Percentiles rank a stretch among this genome's conserved stretches.
phyloP scores from a whole-genome alignment of 2,329 filamentous ascomycete genomes.

The Cercospora sesami region DNA sequence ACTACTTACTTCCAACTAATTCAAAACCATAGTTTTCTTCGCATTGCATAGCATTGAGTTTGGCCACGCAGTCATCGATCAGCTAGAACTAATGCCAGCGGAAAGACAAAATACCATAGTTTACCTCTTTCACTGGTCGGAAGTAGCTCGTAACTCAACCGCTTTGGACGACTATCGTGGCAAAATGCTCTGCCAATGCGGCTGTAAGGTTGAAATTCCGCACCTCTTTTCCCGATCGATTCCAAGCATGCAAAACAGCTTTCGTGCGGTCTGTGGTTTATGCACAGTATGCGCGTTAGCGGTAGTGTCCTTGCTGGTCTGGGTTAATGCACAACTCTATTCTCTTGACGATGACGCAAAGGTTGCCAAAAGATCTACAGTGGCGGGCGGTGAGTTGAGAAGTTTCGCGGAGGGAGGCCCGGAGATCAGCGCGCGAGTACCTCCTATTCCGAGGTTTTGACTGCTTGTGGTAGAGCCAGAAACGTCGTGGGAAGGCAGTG shows the following conservation, averaged over 20 bases:
- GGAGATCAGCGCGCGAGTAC: too few species aligned
- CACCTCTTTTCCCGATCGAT: neutral
- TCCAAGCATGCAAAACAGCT: neutral
- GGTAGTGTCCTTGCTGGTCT: neutral
- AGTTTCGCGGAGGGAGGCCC: too few species aligned
- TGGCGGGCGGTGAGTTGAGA: neutral
- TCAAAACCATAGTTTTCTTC: neutral
- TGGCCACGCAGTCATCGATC: neutral
- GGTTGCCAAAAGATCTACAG: neutral
- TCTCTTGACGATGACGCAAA: neutral
- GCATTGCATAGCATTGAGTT: neutral
- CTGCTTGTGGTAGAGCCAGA: too few species aligned
- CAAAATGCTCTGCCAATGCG: neutral
- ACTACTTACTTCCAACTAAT: neutral
- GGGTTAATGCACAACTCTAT: neutral
- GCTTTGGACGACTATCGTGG: neutral
- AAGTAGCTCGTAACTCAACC: neutral
- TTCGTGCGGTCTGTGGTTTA: neutral
- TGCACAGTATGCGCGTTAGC: neutral
- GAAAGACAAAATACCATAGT: neutral
- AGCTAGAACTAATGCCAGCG: neutral
- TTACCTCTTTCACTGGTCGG: neutral
- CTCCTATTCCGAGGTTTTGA: too few species aligned
- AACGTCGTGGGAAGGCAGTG: neutral
- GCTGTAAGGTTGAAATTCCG: neutral